These are phyloP conservation scores for Suillus fuscotomentosus DNA, from an alignment of 768 basidiomycete genomes.

Conservation along the genomic window DNA sequence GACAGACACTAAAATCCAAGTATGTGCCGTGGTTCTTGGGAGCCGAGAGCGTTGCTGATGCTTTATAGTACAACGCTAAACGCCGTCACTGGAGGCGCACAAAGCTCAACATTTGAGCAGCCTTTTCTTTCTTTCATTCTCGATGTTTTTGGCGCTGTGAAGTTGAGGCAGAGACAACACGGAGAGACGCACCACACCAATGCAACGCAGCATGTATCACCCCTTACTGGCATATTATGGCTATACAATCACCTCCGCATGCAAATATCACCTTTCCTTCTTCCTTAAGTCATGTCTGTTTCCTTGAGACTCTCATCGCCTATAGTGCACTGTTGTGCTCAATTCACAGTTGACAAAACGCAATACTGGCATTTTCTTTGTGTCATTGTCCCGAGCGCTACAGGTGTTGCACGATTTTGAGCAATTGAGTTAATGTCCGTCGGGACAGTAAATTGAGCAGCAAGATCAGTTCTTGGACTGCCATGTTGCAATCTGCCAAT, in stretches of 20 bases:
- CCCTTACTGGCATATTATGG: constrained; percentile 15
- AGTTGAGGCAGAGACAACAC: constrained; percentile 9
- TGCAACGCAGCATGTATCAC: constrained; percentile 26
- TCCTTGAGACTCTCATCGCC: background rate
- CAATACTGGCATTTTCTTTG: background rate
- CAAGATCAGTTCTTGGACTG: background rate
- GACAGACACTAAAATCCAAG: constrained; percentile 93
- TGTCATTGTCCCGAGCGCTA: background rate
- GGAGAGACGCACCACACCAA: constrained; percentile 9
- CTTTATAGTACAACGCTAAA: constrained; percentile 83
- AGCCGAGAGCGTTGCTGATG: background rate
- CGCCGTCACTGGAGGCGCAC: constrained; percentile 99
- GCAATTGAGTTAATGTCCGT: background rate
- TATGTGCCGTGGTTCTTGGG: constrained; percentile 27
- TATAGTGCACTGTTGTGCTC: background rate
- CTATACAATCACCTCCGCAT: constrained; percentile 16
- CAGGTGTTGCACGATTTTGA: background rate
- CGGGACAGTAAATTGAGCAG: background rate
- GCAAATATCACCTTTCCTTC: constrained; percentile 14
- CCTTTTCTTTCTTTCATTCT: background rate
- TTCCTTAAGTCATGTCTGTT: background rate
- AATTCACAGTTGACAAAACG: background rate
- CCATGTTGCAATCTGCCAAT: background rate
- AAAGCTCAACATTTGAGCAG: constrained; percentile 89
- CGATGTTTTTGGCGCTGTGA: constrained; percentile 6